Percentiles rank a stretch among this genome's conserved stretches.
phyloP scores from a whole-genome alignment of 805 yeast species.

The Yamadazyma paraphyllophila region DNA sequence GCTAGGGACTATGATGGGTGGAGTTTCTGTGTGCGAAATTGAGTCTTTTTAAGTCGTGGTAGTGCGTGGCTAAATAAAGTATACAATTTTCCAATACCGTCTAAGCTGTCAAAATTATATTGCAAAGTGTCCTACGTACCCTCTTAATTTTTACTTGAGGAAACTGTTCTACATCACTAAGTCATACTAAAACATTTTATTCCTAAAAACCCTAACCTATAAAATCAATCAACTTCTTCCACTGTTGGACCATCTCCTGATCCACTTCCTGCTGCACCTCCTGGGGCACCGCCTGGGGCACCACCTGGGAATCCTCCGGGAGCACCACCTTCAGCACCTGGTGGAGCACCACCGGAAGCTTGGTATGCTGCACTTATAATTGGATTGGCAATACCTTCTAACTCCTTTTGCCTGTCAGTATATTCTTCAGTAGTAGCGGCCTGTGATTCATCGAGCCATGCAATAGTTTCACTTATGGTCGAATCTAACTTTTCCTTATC shows the following conservation, averaged over 20 bases:
- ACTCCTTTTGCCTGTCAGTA: conserved; percentile 39
- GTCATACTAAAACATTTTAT: not conserved
- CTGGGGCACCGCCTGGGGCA: conserved; percentile 28
- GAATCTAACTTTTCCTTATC: conserved; percentile 53
- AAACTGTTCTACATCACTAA: no score
- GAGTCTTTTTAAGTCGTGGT: not conserved
- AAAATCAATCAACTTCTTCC: conserved; percentile 15
- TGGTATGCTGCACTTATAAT: conserved; percentile 35
- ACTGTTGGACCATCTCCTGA: conserved; percentile 23
- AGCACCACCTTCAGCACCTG: conserved; percentile 29
- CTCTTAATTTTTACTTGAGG: no score
- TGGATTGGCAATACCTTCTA: conserved; percentile 40
- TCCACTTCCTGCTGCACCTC: conserved; percentile 22
- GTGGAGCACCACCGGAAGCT: conserved; percentile 27
- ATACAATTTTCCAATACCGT: no score
- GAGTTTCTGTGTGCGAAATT: not conserved
- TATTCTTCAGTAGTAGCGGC: conserved; percentile 43
- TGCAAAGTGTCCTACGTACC: no score
- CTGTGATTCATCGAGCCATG: conserved; percentile 39
- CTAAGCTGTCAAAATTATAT: no score
- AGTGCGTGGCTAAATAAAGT: no score
- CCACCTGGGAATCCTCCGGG: conserved; percentile 37
- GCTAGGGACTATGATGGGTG: not conserved
- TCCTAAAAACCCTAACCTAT: conserved; percentile 1
- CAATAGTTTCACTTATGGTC: conserved; percentile 41